Evolutionary conservation across 257 asterid genomes (phyloP).

Genomic region (Penstemon davidsonii): DNA sequence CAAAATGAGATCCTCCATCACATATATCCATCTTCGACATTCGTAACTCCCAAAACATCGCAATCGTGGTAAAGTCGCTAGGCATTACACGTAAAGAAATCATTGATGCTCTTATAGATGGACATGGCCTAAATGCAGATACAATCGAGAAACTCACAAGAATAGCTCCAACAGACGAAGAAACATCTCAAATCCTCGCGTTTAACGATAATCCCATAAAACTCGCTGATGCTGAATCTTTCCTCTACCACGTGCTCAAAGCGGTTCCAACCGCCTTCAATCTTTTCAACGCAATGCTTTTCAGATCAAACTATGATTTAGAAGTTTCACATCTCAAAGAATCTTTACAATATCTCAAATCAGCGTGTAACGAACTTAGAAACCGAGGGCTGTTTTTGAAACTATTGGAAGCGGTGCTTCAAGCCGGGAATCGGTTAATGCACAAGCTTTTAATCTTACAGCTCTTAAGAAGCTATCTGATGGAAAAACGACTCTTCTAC

Average conservation of each 20-base stretch:
- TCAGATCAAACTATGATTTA: conserved; percentile 49
- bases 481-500: conserved; percentile 82
- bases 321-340: conserved; percentile 55
- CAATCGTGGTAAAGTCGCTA: conserved; percentile 73
- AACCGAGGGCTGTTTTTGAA: conserved; percentile 78
- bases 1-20: conserved; percentile 28
- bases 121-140: conserved; percentile 61
- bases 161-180: conserved; percentile 74
- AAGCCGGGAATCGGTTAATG: conserved; percentile 87
- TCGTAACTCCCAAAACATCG: conserved; percentile 74
- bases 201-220: conserved; percentile 71
- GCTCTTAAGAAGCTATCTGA: conserved; percentile 79
- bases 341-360: conserved; percentile 51
- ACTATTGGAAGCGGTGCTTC: conserved; percentile 84
- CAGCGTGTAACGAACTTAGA: conserved; percentile 73
- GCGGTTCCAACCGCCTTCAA: conserved; percentile 79
- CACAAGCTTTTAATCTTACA: conserved; percentile 79
- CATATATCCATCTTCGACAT: conserved; percentile 81
- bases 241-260: conserved; percentile 80
- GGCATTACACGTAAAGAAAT: conserved; percentile 59
- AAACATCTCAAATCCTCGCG: conserved; percentile 53
- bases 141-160: conserved; percentile 64
- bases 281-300: conserved; percentile 73
- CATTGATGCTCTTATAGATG: conserved; percentile 58
- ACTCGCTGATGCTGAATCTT: conserved; percentile 87